Conservation (phyloP, 2,329 filamentous ascomycete genomes). For the Pseudogymnoascus sp. region DNA sequence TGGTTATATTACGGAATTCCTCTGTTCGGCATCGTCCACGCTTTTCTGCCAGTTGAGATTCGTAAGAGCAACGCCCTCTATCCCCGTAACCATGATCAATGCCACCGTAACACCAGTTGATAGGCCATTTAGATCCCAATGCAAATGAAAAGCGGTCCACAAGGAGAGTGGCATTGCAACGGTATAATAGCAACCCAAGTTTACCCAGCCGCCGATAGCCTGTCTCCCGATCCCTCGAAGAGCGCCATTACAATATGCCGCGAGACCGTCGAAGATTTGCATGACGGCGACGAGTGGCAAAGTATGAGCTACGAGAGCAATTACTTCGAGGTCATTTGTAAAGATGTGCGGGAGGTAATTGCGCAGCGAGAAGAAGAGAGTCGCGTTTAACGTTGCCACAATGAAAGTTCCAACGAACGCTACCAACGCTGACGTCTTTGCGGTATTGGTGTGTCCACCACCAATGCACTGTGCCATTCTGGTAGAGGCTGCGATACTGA, state of each 20-base stretch:
- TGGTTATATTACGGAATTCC: no score
- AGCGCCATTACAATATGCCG: slow-evolving; percentile 71
- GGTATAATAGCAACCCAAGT: slow-evolving; percentile 75
- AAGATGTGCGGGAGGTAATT: slow-evolving; percentile 67
- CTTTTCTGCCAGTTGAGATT: not conserved
- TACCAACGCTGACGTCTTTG: slow-evolving; percentile 69
- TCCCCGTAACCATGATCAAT: not conserved
- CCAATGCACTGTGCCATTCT: slow-evolving; percentile 84
- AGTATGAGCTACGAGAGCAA: slow-evolving; percentile 54
- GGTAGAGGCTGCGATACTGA: slow-evolving; percentile 77
- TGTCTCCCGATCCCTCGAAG: slow-evolving; percentile 78
- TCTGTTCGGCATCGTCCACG: not conserved
- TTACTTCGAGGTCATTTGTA: slow-evolving; percentile 59
- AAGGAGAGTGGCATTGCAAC: slow-evolving; percentile 77
- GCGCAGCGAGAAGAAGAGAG: slow-evolving; percentile 41
- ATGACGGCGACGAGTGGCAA: slow-evolving; percentile 75
- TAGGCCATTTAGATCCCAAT: slow-evolving; percentile 67
- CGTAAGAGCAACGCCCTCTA: not conserved
- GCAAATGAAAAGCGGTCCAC: slow-evolving; percentile 61
- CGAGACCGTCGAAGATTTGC: slow-evolving; percentile 75
- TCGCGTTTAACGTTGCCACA: not conserved
- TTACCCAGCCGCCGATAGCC: slow-evolving; percentile 80
- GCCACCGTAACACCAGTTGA: slow-evolving; percentile 68
- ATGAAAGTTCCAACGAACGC: slow-evolving; percentile 26
- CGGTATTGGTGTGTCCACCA: slow-evolving; percentile 67